A percentile compares a stretch with the other conserved stretches of the same genome.
These are phyloP conservation scores for Mycocentrospora acerina DNA, from an alignment of 2,329 filamentous ascomycete genomes.

Conservation along the genomic window DNA sequence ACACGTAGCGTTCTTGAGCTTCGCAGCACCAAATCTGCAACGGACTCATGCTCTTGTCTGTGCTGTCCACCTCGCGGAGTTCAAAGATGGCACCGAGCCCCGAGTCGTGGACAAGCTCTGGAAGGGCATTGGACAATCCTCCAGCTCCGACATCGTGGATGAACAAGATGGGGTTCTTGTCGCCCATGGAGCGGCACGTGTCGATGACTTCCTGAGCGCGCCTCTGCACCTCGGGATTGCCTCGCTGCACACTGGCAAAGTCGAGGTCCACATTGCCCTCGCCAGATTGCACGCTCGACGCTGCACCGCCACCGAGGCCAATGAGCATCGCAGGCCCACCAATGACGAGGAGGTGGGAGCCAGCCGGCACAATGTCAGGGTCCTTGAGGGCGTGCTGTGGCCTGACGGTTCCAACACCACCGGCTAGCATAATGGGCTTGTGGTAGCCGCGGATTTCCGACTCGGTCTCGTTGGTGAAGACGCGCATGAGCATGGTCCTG, in stretches of 20 bases:
- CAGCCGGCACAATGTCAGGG: conserved; percentile 73
- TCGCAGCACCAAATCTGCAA: conserved; percentile 98
- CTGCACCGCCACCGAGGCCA: conserved; percentile 90
- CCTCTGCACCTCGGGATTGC: conserved; percentile 94
- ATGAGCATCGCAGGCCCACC: conserved; percentile 98
- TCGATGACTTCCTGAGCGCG: conserved; percentile 98
- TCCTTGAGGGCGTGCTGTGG: conserved; percentile 90
- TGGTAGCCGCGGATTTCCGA: conserved; percentile 86
- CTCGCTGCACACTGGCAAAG: conserved; percentile 95
- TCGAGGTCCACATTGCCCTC: conserved; percentile 90
- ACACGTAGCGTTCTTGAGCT: conserved; percentile 92
- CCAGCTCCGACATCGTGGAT: conserved; percentile 98
- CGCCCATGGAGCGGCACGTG: conserved; percentile 80
- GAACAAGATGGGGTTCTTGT: conserved; percentile 87
- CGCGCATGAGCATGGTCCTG: conserved; percentile 77
- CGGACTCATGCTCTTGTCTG: conserved; percentile 88
- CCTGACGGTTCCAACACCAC: conserved; percentile 87
- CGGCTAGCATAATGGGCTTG: conserved; percentile 98
- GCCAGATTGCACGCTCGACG: conserved; percentile 84
- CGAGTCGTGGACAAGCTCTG: conserved; percentile 89
- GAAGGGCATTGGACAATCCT: conserved; percentile 79
- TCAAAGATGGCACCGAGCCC: conserved; percentile 90
- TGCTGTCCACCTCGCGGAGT: conserved; percentile 88
- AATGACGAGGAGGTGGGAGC: conserved; percentile 89
- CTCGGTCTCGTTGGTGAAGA: conserved; percentile 61